Evolutionary conservation across 768 basidiomycete species (phyloP), one percentile per base, ranked within the genome.

Genomic region (Collybiopsis confluens): DNA sequence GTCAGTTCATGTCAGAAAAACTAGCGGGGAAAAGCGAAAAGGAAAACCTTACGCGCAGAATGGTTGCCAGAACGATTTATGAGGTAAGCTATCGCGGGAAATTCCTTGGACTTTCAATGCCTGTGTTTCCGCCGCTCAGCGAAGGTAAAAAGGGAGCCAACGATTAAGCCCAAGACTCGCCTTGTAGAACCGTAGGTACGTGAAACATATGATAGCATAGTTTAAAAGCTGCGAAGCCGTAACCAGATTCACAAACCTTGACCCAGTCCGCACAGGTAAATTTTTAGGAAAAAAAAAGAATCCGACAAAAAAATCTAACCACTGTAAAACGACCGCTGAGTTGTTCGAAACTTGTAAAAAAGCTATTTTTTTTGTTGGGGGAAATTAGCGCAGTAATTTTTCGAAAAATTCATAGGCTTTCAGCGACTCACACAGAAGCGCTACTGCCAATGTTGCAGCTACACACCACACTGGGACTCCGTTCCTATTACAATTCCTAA

Each of bases 381-480:
- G 10, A 26, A 15, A 18, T 46, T 11, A 9, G 33, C 48, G 27
- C 30, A 30, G 27, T 16, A 11, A 49, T 7, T 27, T 28, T 41
- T n/a, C 27, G 13, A 30, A 40, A 24, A 41, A 16, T n/a, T 10
- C 8, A n/a, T n/a, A n/a, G n/a, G 15, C 16, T 16, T 20, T 20
- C 3, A 15, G 26, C 30, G 15, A 38, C 72, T 52, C 40, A 77
- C 74, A 63, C 18, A 74, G 57, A 20, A 71, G 57, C 4, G 76
- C 61, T 48, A 78, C 62, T 15, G 59, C 66, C 41, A 79, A 66
- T 2, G 77, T 72, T 3, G 76, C 59, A 2, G 66, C 64, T 10
- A 84, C 77, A 27, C 79, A 79, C 58, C 71, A 82, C 16, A 83
- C 65, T 0, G 86, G 86, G 9, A 85, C 80, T 26, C 85, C 85